Percentiles rank a stretch among this genome's conserved stretches.
These are phyloP conservation scores for Vigna hirtella DNA, from an alignment of 306 rosid species.

Conservation along the genomic window DNA sequence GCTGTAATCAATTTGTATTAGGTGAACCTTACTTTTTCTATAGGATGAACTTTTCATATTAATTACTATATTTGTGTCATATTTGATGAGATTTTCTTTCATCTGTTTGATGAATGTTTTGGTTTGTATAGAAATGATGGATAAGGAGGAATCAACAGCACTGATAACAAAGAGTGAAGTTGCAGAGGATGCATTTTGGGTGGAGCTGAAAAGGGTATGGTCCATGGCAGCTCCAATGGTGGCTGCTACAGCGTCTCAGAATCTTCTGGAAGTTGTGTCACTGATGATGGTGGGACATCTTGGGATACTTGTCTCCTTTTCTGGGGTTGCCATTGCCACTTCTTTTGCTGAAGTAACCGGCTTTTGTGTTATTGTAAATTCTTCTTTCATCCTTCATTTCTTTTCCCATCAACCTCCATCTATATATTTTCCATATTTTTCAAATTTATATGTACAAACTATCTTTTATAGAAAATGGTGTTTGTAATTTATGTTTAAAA, in stretches of 20 bases:
- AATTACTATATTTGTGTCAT: neutral
- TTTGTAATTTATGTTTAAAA: neutral
- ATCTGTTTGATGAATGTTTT: neutral
- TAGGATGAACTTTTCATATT: slow-evolving; percentile 6
- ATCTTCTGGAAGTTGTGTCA: slow-evolving; percentile 55
- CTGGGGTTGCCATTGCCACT: slow-evolving; percentile 58
- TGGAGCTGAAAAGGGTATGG: slow-evolving; percentile 46
- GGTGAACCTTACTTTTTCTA: neutral
- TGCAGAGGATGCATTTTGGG: slow-evolving; percentile 33
- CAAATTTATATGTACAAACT: neutral
- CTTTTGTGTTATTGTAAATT: slow-evolving; percentile 52
- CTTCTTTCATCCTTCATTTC: neutral
- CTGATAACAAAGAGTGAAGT: slow-evolving; percentile 32
- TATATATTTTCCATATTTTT: too few species aligned
- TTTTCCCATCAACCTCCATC: neutral
- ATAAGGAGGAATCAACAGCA: slow-evolving; percentile 38
- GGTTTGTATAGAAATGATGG: slow-evolving; percentile 41
- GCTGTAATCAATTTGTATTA: neutral
- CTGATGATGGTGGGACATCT: slow-evolving; percentile 59
- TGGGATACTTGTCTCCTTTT: slow-evolving; percentile 49
- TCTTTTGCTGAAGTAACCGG: slow-evolving; percentile 60
- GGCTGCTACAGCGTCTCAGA: slow-evolving; percentile 50
- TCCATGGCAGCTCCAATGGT: slow-evolving; percentile 64
- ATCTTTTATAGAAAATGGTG: neutral
- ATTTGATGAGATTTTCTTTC: neutral